Conservation (phyloP, 1,284 basidiomycete genomes). For the Porogramme epimiltina region DNA sequence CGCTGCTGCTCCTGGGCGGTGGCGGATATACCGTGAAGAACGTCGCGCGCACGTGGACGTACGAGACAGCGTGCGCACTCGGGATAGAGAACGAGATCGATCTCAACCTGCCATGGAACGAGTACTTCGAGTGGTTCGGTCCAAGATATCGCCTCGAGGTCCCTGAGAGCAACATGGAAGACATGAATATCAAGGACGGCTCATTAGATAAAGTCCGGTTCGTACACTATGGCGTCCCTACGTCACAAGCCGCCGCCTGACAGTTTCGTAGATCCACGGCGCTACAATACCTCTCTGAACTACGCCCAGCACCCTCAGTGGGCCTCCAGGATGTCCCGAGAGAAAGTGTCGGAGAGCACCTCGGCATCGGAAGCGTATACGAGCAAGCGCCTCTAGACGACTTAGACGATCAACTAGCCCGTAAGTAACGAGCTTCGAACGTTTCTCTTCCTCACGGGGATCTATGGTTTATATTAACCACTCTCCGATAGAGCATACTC, state of each 20-base stretch:
- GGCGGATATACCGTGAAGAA: constrained; percentile 98
- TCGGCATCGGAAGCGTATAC: constrained; percentile 52
- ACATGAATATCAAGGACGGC: constrained; percentile 72
- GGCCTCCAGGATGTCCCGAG: constrained; percentile 85
- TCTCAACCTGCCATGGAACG: constrained; percentile 89
- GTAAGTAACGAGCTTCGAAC: constrained; percentile 43
- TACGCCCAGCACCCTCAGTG: constrained; percentile 86
- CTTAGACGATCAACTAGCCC: constrained; percentile 68
- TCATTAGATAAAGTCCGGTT: constrained; percentile 84
- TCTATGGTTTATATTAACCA: not conserved
- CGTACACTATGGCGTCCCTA: constrained; percentile 25
- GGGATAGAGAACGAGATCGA: constrained; percentile 82
- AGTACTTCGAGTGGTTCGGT: constrained; percentile 98
- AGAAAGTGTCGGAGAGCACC: constrained; percentile 66
- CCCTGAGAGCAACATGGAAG: constrained; percentile 91
- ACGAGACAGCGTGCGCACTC: constrained; percentile 93
- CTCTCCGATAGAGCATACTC: constrained; percentile 52
- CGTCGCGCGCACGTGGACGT: constrained; percentile 94
- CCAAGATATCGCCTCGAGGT: constrained; percentile 95
- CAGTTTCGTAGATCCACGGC: constrained; percentile 41
- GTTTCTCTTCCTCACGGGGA: not conserved
- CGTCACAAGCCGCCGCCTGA: constrained; percentile 3
- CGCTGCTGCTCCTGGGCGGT: constrained; percentile 90
- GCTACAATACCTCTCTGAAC: constrained; percentile 76
- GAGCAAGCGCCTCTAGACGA: constrained; percentile 48